Evolutionary conservation across 2,329 filamentous ascomycete genomes (phyloP).

Genomic region (Chaetoscypha palmicola): DNA sequence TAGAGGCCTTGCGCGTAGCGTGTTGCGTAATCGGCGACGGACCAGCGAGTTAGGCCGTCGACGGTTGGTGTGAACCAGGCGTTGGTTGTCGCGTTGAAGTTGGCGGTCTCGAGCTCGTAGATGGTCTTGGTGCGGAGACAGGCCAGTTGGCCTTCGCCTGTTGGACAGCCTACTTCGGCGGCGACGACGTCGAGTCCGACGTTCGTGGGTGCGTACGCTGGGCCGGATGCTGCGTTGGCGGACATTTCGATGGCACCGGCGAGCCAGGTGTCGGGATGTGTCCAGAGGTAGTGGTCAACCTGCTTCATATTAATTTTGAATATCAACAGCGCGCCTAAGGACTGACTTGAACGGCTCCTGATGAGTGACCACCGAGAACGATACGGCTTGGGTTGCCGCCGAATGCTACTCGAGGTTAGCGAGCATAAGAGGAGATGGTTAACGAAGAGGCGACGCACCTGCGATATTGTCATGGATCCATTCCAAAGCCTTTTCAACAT

Average conservation of each 20-base stretch:
- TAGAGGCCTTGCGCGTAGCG: conserved; percentile 27
- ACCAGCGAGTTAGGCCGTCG: conserved; percentile 32
- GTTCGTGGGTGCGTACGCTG: conserved; percentile 33
- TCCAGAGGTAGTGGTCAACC: conserved; percentile 37
- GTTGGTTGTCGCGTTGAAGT: conserved; percentile 34
- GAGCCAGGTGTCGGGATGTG: conserved; percentile 34
- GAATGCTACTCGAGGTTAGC: neutral
- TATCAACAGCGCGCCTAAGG: neutral
- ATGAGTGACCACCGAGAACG: conserved; percentile 45
- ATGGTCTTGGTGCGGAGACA: conserved; percentile 33
- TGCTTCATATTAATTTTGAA: neutral
- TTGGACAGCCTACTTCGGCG: conserved; percentile 33
- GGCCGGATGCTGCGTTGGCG: conserved; percentile 36
- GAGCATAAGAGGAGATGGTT: no score
- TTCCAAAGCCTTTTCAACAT: conserved; percentile 49
- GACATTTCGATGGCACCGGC: conserved; percentile 37
- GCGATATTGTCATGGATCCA: conserved; percentile 57
- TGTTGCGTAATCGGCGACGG: conserved; percentile 26
- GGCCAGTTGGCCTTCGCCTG: conserved; percentile 31
- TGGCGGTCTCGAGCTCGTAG: conserved; percentile 28
- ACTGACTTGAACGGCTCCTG: conserved; percentile 26
- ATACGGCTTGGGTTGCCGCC: conserved; percentile 45
- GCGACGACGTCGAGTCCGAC: conserved; percentile 34
- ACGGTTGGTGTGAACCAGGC: conserved; percentile 37
- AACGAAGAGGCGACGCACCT: conserved; percentile 49